Conservation (phyloP, 2,329 filamentous ascomycete species). For the Colletotrichum tanaceti region DNA sequence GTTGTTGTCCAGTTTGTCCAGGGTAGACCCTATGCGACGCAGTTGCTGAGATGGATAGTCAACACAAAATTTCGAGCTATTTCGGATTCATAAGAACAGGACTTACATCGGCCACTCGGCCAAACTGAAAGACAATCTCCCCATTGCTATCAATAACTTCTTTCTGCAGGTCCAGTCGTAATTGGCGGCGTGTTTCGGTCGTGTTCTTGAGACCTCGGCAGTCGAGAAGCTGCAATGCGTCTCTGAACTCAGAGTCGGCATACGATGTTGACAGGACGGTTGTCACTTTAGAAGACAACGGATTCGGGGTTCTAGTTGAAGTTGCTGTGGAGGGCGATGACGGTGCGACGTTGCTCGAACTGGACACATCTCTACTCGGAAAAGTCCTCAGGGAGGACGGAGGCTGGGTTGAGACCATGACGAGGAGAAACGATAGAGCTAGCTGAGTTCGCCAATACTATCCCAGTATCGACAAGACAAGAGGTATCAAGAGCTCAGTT, state of each 20-base stretch:
- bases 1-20: conserved; percentile 81
- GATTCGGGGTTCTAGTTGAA: conserved; percentile 63
- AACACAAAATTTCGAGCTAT: neutral
- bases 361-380: conserved; percentile 37
- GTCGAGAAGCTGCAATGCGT: conserved; percentile 84
- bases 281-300: conserved; percentile 84
- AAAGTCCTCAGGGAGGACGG: conserved; percentile 15
- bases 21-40: conserved; percentile 81
- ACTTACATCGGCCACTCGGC: conserved; percentile 84
- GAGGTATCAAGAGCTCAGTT: neutral
- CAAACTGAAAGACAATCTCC: conserved; percentile 88
- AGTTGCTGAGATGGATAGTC: conserved; percentile 73
- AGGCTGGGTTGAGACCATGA: conserved; percentile 23
- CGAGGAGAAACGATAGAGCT: neutral
- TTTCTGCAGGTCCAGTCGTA: conserved; percentile 86
- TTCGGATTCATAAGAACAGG: neutral
- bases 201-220: conserved; percentile 77
- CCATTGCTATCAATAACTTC: conserved; percentile 95
- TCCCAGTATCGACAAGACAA: neutral
- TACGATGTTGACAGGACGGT: conserved; percentile 91
- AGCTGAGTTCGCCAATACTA: neutral
- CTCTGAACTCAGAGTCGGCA: conserved; percentile 89
- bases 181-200: conserved; percentile 79
- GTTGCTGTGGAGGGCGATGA: conserved; percentile 45
- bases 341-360: conserved; percentile 13